A percentile compares a stretch with the other conserved stretches of the same genome.
Conservation (phyloP, 2,329 filamentous ascomycete species). For the Aspergillus brunneoviolaceus region DNA sequence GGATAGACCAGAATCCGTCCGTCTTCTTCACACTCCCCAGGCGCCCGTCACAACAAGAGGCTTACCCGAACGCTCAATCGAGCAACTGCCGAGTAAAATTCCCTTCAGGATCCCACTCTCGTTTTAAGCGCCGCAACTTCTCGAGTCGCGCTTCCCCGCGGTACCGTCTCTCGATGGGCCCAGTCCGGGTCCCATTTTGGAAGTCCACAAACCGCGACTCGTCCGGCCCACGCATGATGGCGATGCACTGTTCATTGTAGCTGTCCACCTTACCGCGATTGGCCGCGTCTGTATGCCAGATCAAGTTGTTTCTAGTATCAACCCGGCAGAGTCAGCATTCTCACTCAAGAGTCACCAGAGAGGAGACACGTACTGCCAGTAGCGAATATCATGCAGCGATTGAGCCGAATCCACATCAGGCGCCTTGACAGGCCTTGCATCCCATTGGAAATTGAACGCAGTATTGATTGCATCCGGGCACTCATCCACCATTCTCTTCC, state of each 20-base stretch:
- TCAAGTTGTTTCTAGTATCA: not conserved
- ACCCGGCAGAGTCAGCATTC: not conserved
- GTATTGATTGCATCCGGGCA: not conserved
- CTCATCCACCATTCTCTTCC: not conserved
- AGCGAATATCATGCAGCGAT: constrained; percentile 1
- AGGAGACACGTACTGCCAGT: not conserved
- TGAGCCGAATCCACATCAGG: not conserved
- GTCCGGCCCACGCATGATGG: not conserved
- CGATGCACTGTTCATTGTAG: not conserved
- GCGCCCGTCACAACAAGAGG: too few species aligned
- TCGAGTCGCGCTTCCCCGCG: not conserved
- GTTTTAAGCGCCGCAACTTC: not conserved
- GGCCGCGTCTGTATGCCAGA: not conserved
- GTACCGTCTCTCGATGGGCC: not conserved
- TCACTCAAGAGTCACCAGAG: not conserved
- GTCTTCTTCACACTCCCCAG: too few species aligned
- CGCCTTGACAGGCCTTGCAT: not conserved
- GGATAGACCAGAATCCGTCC: too few species aligned
- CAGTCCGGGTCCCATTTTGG: not conserved
- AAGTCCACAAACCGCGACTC: not conserved
- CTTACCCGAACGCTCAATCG: not conserved
- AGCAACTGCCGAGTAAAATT: not conserved
- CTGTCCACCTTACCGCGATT: not conserved
- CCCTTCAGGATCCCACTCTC: not conserved
- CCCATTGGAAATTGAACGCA: not conserved